Evolutionary conservation across 2,329 filamentous ascomycete genomes (phyloP).

Genomic region (Falciphora oryzae): DNA sequence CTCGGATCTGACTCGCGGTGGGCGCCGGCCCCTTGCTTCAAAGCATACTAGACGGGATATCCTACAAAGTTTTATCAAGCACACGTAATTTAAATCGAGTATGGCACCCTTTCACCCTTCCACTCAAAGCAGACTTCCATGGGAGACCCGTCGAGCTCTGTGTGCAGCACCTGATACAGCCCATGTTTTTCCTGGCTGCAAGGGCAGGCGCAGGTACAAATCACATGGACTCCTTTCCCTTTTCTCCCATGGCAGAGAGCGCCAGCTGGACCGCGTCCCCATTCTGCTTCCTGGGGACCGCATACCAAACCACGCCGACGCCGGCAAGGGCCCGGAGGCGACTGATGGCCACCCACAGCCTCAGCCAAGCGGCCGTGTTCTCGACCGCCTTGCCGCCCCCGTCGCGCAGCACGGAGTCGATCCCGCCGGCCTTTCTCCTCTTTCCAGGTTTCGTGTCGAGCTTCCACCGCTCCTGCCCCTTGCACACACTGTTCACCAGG

Average conservation of each 20-base stretch:
- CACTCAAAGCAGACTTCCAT: too few species aligned
- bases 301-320: conserved; percentile 1
- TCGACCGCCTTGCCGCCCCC: background rate
- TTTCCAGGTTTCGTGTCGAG: background rate
- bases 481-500: conserved; percentile 1
- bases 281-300: background rate
- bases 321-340: background rate
- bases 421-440: background rate
- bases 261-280: background rate
- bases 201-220: background rate
- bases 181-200: background rate
- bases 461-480: conserved; percentile 1
- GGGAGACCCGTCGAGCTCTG: too few species aligned
- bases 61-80: too few species aligned
- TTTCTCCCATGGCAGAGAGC: background rate
- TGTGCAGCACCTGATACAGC: too few species aligned
- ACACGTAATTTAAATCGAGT: too few species aligned
- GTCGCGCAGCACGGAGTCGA: background rate
- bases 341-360: conserved; percentile 3
- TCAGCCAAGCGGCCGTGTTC: background rate
- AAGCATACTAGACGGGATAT: too few species aligned
- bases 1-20: background rate
- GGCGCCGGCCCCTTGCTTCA: background rate
- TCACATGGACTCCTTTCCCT: background rate
- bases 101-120: too few species aligned